These are phyloP conservation scores for Epichloe bromicola DNA, from an alignment of 2,329 filamentous ascomycete species.

Conservation along the genomic window DNA sequence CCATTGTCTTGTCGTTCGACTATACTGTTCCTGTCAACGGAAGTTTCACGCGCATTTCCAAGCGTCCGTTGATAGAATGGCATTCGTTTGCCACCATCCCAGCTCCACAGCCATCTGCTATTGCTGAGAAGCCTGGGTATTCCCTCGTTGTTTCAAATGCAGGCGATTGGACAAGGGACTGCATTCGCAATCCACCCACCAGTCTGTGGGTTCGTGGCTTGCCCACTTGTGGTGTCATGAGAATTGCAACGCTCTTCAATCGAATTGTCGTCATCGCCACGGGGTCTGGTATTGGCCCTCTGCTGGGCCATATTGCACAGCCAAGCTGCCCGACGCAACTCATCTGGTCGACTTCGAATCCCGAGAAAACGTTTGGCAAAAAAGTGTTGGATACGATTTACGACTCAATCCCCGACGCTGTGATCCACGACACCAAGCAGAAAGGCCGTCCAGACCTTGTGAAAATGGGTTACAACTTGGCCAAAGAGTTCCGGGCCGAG, in stretches of 20 bases:
- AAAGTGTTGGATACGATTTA: slow-evolving; percentile 43
- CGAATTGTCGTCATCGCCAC: slow-evolving; percentile 56
- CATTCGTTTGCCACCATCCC: slow-evolving; percentile 68
- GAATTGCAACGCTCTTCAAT: slow-evolving; percentile 52
- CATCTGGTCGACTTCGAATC: slow-evolving; percentile 54
- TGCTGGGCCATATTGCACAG: slow-evolving; percentile 44
- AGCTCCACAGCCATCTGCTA: slow-evolving; percentile 26
- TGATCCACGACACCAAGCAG: slow-evolving; percentile 53
- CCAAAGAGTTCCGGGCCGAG: slow-evolving; percentile 45
- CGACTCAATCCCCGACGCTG: slow-evolving; percentile 43
- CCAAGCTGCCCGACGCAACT: slow-evolving; percentile 41
- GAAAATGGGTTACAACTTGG: slow-evolving; percentile 37
- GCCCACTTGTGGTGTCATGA: slow-evolving; percentile 53
- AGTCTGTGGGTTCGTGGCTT: slow-evolving; percentile 56
- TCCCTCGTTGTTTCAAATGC: slow-evolving; percentile 59
- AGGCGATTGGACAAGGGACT: slow-evolving; percentile 58
- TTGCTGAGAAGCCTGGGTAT: slow-evolving; percentile 33
- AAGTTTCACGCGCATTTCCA: slow-evolving; percentile 41
- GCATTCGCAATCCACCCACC: slow-evolving; percentile 48
- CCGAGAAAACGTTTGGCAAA: slow-evolving; percentile 48
- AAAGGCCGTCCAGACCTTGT: slow-evolving; percentile 47
- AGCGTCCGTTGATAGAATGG: slow-evolving; percentile 54
- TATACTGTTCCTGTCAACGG: slow-evolving; percentile 43
- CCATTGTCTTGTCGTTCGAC: slow-evolving; percentile 55
- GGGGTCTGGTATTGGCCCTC: slow-evolving; percentile 60